Evolutionary conservation across 495 filamentous ascomycete species (phyloP), one percentile per base, ranked within the genome.

Genomic region (Pseudevernia furfuracea): DNA sequence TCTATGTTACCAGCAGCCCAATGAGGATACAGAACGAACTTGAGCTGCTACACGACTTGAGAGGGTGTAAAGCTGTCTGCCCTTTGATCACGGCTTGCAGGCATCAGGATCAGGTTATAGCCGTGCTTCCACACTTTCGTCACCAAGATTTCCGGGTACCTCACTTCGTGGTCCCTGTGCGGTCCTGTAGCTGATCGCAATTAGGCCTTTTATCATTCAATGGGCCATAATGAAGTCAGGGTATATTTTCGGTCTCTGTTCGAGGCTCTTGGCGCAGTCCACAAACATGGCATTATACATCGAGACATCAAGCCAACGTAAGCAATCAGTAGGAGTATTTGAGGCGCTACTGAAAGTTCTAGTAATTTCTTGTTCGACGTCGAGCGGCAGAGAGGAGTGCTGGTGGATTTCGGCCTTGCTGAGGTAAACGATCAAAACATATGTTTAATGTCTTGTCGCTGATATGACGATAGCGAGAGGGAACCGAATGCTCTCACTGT

Each of bases 271-370:
- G 78, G 82, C 21, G 87, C 88, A 28, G 91, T 97, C 14, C 94
- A 99, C 74, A 79, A 80, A 43, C 85, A 87, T 70, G 78, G 82
- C 25, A 97, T 99, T 62, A 80, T 99, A 23, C 94, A 99, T 73
- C 87, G 94, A 61, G 94, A 99, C 74, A 97, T 99, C 73, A 99
- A 99, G 74, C 94, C 94, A n/a, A 99, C 94, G 78, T 84, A 71
- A 72, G 79, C 61, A 25, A 43, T 23, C 11, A 59, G 2, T 17
- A 10, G 7, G 32, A 60, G 12, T 11, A 23, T 39, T 23, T n/a
- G 9, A 19, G 30, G 15, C 49, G 32, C 7, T 34, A 41, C 37
- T 67, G 23, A 53, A 52, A 28, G 19, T n/a, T 58, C 4, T 65
- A 84, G 81, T 17, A 99, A 99, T 72, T 99, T 99, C 71, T 84